A percentile compares a stretch with the other conserved stretches of the same genome.
These are phyloP conservation scores for Xylariaceae sp. DNA, from an alignment of 2,329 filamentous ascomycete species.

Conservation along the genomic window DNA sequence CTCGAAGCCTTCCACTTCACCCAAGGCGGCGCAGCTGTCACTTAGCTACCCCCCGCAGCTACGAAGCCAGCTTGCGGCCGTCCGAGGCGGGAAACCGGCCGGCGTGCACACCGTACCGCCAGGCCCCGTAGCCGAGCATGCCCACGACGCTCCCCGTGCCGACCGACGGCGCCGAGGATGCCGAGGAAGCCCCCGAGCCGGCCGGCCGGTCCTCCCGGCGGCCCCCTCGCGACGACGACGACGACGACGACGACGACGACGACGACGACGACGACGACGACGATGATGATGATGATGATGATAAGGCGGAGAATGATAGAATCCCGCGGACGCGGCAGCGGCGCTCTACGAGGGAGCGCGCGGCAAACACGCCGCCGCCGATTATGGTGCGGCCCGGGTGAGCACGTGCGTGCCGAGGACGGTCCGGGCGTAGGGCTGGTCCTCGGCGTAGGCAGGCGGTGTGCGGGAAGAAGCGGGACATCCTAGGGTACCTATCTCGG, in stretches of 20 bases:
- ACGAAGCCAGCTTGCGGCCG: no score
- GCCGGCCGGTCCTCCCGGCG: slow-evolving; percentile 20
- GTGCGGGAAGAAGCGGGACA: slow-evolving; percentile 51
- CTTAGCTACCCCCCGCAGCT: no score
- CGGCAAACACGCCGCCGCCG: slow-evolving; percentile 31
- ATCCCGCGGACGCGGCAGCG: not conserved
- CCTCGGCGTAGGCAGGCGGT: slow-evolving; percentile 53
- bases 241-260: slow-evolving; percentile 33
- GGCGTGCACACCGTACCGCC: slow-evolving; percentile 41
- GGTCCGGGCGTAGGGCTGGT: slow-evolving; percentile 46
- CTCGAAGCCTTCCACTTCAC: no score
- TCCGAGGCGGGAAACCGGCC: slow-evolving; percentile 27
- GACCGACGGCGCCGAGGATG: slow-evolving; percentile 33
- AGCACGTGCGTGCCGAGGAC: slow-evolving; percentile 55
- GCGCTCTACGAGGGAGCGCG: slow-evolving; percentile 10
- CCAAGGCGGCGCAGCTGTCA: no score
- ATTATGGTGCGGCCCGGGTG: slow-evolving; percentile 46
- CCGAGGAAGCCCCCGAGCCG: slow-evolving; percentile 29
- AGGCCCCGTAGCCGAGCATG: slow-evolving; percentile 39
- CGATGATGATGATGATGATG: not conserved
- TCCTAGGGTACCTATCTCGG: slow-evolving; percentile 24
- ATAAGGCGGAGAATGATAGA: not conserved
- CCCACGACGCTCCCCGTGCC: slow-evolving; percentile 43
- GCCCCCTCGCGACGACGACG: slow-evolving; percentile 33
- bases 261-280: slow-evolving; percentile 7